Conservation (phyloP, 2,329 filamentous ascomycete genomes). For the Gliomastix tumulicola region DNA sequence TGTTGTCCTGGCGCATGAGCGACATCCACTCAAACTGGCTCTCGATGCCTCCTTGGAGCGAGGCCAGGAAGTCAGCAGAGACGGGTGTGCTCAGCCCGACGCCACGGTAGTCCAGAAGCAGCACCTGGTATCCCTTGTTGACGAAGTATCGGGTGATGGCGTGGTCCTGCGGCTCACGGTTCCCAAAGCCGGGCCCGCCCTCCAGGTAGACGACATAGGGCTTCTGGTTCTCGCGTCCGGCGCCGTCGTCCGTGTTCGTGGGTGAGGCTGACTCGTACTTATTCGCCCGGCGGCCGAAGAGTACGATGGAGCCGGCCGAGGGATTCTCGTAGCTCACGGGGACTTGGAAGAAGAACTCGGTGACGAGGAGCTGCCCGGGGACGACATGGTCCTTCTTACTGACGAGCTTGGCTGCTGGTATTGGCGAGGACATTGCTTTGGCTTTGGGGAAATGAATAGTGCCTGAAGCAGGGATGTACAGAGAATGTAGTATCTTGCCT, state of each 20-base stretch:
- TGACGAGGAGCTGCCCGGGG: slow-evolving; percentile 64
- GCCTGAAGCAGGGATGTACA: no score
- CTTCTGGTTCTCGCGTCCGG: slow-evolving; percentile 20
- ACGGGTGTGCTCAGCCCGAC: slow-evolving; percentile 81
- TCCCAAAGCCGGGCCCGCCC: slow-evolving; percentile 79
- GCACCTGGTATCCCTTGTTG: slow-evolving; percentile 74
- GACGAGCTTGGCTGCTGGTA: slow-evolving; percentile 28
- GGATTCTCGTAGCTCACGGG: slow-evolving; percentile 70
- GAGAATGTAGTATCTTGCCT: no score
- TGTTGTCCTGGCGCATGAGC: slow-evolving; percentile 81
- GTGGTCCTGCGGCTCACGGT: slow-evolving; percentile 65
- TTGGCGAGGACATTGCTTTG: no score
- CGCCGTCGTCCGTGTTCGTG: slow-evolving; percentile 24
- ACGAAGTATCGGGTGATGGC: slow-evolving; percentile 65
- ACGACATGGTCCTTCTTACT: slow-evolving; percentile 33
- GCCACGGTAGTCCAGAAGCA: slow-evolving; percentile 86
- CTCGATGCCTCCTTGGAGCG: slow-evolving; percentile 46
- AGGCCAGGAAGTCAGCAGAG: slow-evolving; percentile 59
- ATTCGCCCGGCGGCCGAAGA: slow-evolving; percentile 72
- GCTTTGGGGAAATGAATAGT: no score
- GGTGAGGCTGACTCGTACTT: slow-evolving; percentile 60
- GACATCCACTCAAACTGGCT: slow-evolving; percentile 77
- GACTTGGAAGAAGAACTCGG: slow-evolving; percentile 82
- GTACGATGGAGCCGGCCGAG: slow-evolving; percentile 51
- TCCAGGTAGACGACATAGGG: slow-evolving; percentile 69